phyloP scores from a whole-genome alignment of 176 grass and related monocot genomes.

The Carex parvula region DNA sequence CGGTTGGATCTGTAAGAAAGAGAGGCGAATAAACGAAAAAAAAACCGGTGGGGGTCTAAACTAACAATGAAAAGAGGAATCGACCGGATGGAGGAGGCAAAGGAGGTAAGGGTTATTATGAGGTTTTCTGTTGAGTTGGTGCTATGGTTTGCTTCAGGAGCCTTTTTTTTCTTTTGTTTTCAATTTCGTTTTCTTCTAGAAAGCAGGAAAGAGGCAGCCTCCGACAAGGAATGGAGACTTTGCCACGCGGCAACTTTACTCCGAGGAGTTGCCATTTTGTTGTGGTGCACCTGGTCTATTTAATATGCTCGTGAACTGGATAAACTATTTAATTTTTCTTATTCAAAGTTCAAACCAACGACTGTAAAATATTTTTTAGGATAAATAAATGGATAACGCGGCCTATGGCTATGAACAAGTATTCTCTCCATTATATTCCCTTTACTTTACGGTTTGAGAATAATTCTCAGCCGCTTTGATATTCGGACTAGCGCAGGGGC shows the following conservation, averaged over 20 bases:
- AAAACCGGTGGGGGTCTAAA: background rate
- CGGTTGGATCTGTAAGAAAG: background rate
- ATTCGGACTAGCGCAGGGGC: too few species aligned
- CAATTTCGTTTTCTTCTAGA: constrained; percentile 10
- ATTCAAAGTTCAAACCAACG: background rate
- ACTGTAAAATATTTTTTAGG: background rate
- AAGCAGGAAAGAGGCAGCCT: constrained; percentile 2
- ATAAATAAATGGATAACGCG: background rate
- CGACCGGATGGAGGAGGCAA: background rate
- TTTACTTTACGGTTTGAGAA: too few species aligned
- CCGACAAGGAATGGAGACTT: background rate
- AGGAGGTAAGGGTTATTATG: background rate
- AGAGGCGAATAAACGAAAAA: background rate
- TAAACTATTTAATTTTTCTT: background rate
- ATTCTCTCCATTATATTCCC: too few species aligned
- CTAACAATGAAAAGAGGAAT: background rate
- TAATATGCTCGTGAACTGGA: background rate
- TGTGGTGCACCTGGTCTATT: background rate
- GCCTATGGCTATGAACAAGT: too few species aligned
- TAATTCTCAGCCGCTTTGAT: too few species aligned
- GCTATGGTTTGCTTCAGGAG: background rate
- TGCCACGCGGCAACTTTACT: constrained; percentile 12
- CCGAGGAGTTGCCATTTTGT: background rate
- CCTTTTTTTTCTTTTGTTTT: background rate
- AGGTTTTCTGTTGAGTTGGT: background rate